Conservation (phyloP, 139 green algal species). For the Chlamydomonas incerta region DNA sequence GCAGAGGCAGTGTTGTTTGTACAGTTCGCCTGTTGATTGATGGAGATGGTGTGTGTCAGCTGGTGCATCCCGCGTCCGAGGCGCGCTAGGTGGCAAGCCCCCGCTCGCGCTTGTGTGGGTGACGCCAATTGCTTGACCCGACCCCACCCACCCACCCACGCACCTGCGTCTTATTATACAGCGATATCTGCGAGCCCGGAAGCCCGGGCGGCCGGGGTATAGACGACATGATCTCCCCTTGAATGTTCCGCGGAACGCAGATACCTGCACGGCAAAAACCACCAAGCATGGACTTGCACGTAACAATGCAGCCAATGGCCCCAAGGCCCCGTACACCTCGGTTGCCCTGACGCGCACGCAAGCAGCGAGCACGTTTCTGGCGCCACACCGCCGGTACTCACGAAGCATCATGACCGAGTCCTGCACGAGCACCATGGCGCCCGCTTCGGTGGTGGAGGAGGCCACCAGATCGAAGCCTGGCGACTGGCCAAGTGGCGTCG, state of each 20-base stretch:
- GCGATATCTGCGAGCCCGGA: background rate
- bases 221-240: conserved; percentile 15
- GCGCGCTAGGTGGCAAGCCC: no score
- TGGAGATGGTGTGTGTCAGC: background rate
- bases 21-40: background rate
- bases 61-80: no score
- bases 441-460: background rate
- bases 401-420: conserved; percentile 28
- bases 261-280: conserved; percentile 6
- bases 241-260: conserved; percentile 20
- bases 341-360: background rate
- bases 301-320: no score
- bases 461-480: conserved; percentile 23
- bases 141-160: no score
- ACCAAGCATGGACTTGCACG: no score
- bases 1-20: background rate
- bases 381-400: background rate
- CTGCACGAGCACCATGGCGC: conserved; percentile 18
- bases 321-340: no score
- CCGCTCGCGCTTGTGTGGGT: no score
- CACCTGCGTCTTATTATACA: background rate
- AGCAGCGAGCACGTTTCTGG: no score
- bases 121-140: no score
- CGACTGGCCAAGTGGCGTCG: conserved; percentile 19
- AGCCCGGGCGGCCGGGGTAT: background rate